Base-by-base conservation (phyloP, 129 eudicot genomes). In the Helichrysum umbraculigerum region DNA sequence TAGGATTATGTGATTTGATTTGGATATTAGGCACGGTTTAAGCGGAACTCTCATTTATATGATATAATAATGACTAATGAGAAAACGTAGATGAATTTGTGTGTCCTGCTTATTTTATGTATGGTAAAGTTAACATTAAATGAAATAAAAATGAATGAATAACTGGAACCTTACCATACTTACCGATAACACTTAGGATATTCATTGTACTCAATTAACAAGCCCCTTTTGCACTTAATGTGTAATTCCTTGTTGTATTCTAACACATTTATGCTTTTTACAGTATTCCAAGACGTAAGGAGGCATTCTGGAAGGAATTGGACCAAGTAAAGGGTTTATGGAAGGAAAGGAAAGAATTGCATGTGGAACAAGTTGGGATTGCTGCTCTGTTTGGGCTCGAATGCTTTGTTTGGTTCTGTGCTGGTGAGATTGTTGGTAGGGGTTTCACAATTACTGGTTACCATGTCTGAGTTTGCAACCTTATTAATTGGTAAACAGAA, bases 361-460 rank as follows among this genome's bases (percentile, higher is more conserved):
- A 78, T 80, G 85, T 85, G 12, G 89, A 88, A 82, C 83, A 85
- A 75, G 87, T 83, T 19, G 92, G 89, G 19, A 81, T 85, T 63
- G 92, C 87, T 15, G 85, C 82, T 25, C 61, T 88, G 66, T 85
- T 88, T 64, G 92, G 92, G 54, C 68, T 88, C 15, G 92, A 88
- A 69, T 85, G 87, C 81, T 85, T 71, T 85, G 89, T 86, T 41
- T 88, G 87, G 89, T 88, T 44, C 75, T 85, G 89, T 78, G 87
- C 87, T 58, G 92, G 87, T 61, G 87, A 88, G 86, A 85, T 88
- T 61, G 79, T 83, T 17, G 92, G 92, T 68, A 81, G 92, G 79
- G 92, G 92, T 64, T 82, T 80, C 68, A 85, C 89, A 35, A 62
- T 88, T 68, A 88, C 92, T 25, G 92, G 92, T 33, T 51, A 47